Base-by-base conservation (phyloP, 2,329 filamentous ascomycete genomes). In the Trichoderma lentiforme region DNA sequence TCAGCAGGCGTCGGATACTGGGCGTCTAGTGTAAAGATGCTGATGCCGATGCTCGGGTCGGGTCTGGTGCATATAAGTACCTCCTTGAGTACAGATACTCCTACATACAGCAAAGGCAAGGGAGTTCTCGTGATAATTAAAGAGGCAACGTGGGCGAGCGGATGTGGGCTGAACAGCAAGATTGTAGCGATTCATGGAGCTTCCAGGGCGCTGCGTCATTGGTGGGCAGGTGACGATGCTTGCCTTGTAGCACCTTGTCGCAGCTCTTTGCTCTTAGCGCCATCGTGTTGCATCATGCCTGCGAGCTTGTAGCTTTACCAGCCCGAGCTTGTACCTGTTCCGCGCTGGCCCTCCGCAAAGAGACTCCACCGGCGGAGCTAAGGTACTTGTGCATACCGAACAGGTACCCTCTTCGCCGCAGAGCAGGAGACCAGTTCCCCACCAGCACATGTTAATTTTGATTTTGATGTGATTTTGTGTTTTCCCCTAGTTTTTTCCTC, bases 361-460 rank as follows among this genome's bases (percentile, higher is more conserved):
- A 28, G 30, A 70, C 66, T 53, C 66, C 66, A 53, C 57, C 15
- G 39, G 57, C 57, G 57, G 66, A 62, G 66, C 66, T 53, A 51
- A 21, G 66, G 57, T 70, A 70, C 66, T 36, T 18, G 30, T 24
- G 36, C 39, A 70, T n/a, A 21, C 57, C 36, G 21, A 21, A 43
- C 15, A 28, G 60, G 56, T 36, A 32, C 43, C 36, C 43, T 51
- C 43, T 51, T 21, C 43, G 43, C n/a, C 8, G 8, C 18, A 32
- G 26, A 61, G 66, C 57, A 60, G 36, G 36, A 66, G 39, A 32
- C 14, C 67, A 68, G 43, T 18, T 36, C 66, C 53, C 63, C 70
- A 72, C 64, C 67, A 61, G 63, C 70, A 72, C 70, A 72, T 72
- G 71, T 64, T 39, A 70, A 72, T 70, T 63, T 57, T 36, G 24